Percentiles rank a stretch among this genome's conserved stretches.
These are phyloP conservation scores for Spiromastix sp. DNA, from an alignment of 2,329 filamentous ascomycete species.

Conservation along the genomic window DNA sequence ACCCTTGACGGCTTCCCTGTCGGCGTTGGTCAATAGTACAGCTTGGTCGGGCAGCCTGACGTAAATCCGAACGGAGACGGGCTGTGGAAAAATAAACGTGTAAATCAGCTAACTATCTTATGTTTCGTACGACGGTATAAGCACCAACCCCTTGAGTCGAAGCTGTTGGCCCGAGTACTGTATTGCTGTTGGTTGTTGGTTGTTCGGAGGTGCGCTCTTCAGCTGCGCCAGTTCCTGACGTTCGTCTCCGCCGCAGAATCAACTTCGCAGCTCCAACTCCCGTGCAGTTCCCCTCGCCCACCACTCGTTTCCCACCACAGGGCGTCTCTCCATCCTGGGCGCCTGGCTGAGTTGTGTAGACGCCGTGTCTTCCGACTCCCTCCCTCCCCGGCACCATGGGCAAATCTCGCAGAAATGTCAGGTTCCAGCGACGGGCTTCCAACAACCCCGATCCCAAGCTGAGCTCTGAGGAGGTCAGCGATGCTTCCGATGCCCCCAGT, in stretches of 20 bases:
- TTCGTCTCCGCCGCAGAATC: not conserved
- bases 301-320: not conserved
- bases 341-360: slow-evolving; percentile 1
- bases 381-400: slow-evolving; percentile 29
- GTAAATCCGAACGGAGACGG: no score
- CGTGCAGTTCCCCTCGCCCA: slow-evolving; percentile 14
- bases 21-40: no score
- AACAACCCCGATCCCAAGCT: slow-evolving; percentile 42
- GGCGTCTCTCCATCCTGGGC: not conserved
- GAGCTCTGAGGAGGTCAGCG: slow-evolving; percentile 44
- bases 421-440: slow-evolving; percentile 43
- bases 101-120: no score
- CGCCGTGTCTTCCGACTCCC: slow-evolving; percentile 2
- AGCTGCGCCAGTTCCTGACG: no score
- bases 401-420: slow-evolving; percentile 48
- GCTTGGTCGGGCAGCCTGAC: no score
- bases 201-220: no score
- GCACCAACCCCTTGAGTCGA: no score
- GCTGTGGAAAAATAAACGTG: no score
- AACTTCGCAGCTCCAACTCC: not conserved
- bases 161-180: no score
- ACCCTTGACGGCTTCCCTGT: no score
- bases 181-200: no score
- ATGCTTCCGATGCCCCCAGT: slow-evolving; percentile 42
- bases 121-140: no score